Conservation (phyloP, 2,329 filamentous ascomycete species). For the Simplicillium aogashimaense region DNA sequence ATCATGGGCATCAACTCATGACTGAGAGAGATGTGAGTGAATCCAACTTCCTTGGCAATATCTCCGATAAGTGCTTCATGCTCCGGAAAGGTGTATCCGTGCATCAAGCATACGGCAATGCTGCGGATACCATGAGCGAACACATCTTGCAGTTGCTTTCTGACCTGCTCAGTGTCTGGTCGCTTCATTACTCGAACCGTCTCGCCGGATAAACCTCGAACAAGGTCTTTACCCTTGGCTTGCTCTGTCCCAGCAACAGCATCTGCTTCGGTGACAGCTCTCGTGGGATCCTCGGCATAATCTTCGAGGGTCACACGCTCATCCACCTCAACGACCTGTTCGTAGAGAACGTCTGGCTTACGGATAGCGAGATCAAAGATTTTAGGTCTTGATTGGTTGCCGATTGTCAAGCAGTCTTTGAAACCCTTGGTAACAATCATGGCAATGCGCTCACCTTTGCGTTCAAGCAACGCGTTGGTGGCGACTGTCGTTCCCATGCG, state of each 20-base stretch:
- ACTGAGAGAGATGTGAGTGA: slow-evolving; percentile 58
- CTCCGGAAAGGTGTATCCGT: slow-evolving; percentile 81
- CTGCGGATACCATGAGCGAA: slow-evolving; percentile 62
- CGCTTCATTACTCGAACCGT: slow-evolving; percentile 56
- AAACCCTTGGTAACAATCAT: slow-evolving; percentile 84
- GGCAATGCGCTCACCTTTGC: slow-evolving; percentile 82
- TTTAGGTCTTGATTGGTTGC: slow-evolving; percentile 79
- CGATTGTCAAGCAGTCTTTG: slow-evolving; percentile 78
- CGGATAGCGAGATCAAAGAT: slow-evolving; percentile 86
- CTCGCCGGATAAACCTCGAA: slow-evolving; percentile 59
- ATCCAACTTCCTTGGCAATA: slow-evolving; percentile 68
- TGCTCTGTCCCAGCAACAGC: slow-evolving; percentile 38
- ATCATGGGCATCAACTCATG: slow-evolving; percentile 33
- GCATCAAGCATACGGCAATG: slow-evolving; percentile 85
- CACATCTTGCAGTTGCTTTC: slow-evolving; percentile 49
- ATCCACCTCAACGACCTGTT: slow-evolving; percentile 77
- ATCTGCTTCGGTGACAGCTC: slow-evolving; percentile 44
- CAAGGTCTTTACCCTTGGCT: slow-evolving; percentile 45
- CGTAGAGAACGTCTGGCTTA: slow-evolving; percentile 81
- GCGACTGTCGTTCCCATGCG: slow-evolving; percentile 95
- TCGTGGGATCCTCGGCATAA: slow-evolving; percentile 76
- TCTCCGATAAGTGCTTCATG: slow-evolving; percentile 73
- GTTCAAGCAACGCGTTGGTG: slow-evolving; percentile 81
- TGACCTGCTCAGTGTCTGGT: slow-evolving; percentile 44
- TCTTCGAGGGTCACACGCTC: slow-evolving; percentile 88